Base-by-base conservation (phyloP, 2,329 filamentous ascomycete genomes). In the Cladosporium halotolerans region DNA sequence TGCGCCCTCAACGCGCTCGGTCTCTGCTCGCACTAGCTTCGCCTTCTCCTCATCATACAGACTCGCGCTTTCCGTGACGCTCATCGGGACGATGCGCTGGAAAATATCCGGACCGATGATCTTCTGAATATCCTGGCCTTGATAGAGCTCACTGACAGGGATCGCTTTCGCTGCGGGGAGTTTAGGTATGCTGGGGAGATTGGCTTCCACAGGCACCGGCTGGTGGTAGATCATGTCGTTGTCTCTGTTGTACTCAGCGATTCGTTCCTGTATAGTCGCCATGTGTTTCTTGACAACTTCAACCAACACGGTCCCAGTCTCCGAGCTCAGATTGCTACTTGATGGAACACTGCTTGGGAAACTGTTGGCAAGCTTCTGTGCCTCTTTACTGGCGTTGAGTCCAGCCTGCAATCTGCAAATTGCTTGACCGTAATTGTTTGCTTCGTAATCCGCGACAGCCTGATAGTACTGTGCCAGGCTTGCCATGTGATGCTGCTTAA, bases 151-250 rank as follows among this genome's bases (percentile, higher is more conserved):
- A 67, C 88, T 95, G 31, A 99, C 92, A 0, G 93, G 92, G 57
- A 99, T 97, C 3, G 93, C 90, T 70, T 99, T 99, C 7, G 93
- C 91, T 1, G 93, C 95, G 4, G 92, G 90, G 13, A 97, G 78
- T 69, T 97, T 99, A 3, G 90, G 81, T 45, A 99, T 90, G 1
- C 86, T 80, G 1, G 88, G 75, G 10, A 99, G 74, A 28, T 85
- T 86, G 3, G 90, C 88, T 69, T 96, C 90, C 9, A 85, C 84
- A 0, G 93, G 92, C 1, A 99, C 85, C 1, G 83, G 85, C 62
- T 97, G 89, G 68, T 99, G 93, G 66, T 99, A 99, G 67, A 99
- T 96, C 70, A 93, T 97, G 68, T 99, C 93, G 62, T 99, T 99
- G 70, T 99, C 93, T 65, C 95, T 96, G 61, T 80, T 78, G 46